A percentile compares a stretch with the other conserved stretches of the same genome.
phyloP scores from a whole-genome alignment of 306 rosid genomes.

The Vigna reflexopilosa region DNA sequence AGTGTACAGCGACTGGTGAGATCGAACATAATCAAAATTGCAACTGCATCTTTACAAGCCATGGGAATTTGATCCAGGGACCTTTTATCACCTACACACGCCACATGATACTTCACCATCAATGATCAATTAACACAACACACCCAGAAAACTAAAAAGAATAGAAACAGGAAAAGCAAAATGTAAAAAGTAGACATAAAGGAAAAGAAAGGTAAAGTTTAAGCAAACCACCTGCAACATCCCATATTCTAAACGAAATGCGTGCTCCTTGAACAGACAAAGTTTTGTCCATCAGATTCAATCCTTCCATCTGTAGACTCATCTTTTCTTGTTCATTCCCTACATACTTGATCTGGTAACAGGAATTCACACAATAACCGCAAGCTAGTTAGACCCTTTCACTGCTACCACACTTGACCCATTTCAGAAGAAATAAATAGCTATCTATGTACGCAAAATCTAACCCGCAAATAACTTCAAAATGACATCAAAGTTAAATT shows the following conservation, averaged over 20 bases:
- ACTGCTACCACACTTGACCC: background rate
- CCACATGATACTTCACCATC: slow-evolving; percentile 12
- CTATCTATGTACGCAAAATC: background rate
- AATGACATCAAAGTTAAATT: background rate
- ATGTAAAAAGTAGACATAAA: background rate
- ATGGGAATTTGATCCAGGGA: slow-evolving; percentile 81
- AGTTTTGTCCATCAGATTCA: slow-evolving; percentile 88
- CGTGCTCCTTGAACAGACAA: slow-evolving; percentile 72
- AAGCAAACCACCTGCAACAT: slow-evolving; percentile 73
- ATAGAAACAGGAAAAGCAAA: background rate
- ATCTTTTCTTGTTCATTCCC: slow-evolving; percentile 85
- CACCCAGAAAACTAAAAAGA: background rate
- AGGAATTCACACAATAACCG: background rate
- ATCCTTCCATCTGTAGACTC: slow-evolving; percentile 78
- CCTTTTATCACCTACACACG: slow-evolving; percentile 62
- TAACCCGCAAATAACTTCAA: background rate
- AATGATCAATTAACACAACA: slow-evolving; percentile 4
- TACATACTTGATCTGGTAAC: slow-evolving; percentile 75
- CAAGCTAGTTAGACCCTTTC: background rate
- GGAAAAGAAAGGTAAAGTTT: slow-evolving; percentile 14
- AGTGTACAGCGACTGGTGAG: slow-evolving; percentile 92
- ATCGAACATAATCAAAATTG: slow-evolving; percentile 93
- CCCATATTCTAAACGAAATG: slow-evolving; percentile 88
- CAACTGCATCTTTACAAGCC: slow-evolving; percentile 97
- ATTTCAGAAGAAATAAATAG: background rate